Evolutionary conservation across 768 basidiomycete genomes (phyloP).

Genomic region (Hydnomerulius pinastri): DNA sequence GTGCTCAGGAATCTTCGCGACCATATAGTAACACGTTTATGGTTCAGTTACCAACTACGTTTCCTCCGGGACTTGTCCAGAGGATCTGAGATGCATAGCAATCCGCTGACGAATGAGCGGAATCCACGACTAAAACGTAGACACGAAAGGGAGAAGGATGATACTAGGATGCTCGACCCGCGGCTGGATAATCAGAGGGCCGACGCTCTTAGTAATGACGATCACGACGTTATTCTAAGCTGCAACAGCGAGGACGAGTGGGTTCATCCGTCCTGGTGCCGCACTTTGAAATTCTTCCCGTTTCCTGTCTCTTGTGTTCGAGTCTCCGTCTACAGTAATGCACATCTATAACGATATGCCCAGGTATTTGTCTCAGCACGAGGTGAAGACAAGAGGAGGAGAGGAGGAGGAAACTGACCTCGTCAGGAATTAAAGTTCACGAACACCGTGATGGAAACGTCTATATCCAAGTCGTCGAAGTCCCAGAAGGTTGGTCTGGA

Average conservation of each 20-base stretch:
- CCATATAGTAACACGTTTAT: too few species aligned
- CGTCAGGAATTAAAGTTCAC: slow-evolving; percentile 78
- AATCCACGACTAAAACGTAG: too few species aligned
- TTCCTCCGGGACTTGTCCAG: slow-evolving; percentile 70
- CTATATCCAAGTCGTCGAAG: too few species aligned
- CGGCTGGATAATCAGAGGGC: slow-evolving; percentile 45
- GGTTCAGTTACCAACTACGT: slow-evolving; percentile 71
- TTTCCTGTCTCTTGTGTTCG: too few species aligned
- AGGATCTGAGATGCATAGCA: slow-evolving; percentile 36
- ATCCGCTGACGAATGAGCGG: too few species aligned
- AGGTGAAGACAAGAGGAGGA: background rate
- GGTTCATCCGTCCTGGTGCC: slow-evolving; percentile 27
- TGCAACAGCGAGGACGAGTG: slow-evolving; percentile 52
- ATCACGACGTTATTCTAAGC: slow-evolving; percentile 67
- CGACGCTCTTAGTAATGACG: slow-evolving; percentile 73
- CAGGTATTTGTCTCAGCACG: too few species aligned
- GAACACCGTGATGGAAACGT: slow-evolving; percentile 75
- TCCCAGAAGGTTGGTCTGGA: too few species aligned
- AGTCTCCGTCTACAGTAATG: slow-evolving; percentile 55
- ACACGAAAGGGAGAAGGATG: too few species aligned
- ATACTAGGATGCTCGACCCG: too few species aligned
- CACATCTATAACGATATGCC: too few species aligned
- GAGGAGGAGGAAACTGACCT: slow-evolving; percentile 38
- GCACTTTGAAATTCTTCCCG: slow-evolving; percentile 35
- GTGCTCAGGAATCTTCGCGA: too few species aligned